Conservation (phyloP, 305 asterid genomes). For the Fraxinus ornus region DNA sequence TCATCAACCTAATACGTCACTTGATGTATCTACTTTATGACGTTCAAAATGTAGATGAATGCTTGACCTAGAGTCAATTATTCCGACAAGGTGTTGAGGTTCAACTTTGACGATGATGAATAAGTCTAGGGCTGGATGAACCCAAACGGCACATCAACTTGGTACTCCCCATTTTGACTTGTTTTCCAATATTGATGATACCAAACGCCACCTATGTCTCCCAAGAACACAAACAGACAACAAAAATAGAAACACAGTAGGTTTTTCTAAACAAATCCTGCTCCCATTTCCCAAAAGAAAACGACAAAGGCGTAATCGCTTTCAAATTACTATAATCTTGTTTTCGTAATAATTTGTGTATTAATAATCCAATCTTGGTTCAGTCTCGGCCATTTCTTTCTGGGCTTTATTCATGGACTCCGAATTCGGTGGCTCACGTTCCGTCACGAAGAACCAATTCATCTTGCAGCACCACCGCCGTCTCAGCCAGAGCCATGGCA, state of each 20-base stretch:
- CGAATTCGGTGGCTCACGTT: conserved; percentile 74
- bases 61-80: background rate
- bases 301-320: background rate
- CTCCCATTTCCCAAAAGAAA: background rate
- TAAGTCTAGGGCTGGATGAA: background rate
- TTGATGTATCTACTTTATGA: background rate
- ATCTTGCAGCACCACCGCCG: conserved; percentile 53
- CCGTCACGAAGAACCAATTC: conserved; percentile 80
- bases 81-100: background rate
- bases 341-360: background rate
- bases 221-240: background rate
- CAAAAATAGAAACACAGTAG: background rate
- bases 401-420: conserved; percentile 59
- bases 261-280: background rate
- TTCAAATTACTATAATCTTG: background rate
- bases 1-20: background rate
- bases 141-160: background rate
- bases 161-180: background rate
- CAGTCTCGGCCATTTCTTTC: background rate
- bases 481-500: conserved; percentile 26
- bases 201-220: background rate
- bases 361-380: background rate
- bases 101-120: background rate
- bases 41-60: background rate
- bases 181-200: background rate